Base-by-base conservation (phyloP, 2,329 filamentous ascomycete genomes). In the Tothia fuscella region DNA sequence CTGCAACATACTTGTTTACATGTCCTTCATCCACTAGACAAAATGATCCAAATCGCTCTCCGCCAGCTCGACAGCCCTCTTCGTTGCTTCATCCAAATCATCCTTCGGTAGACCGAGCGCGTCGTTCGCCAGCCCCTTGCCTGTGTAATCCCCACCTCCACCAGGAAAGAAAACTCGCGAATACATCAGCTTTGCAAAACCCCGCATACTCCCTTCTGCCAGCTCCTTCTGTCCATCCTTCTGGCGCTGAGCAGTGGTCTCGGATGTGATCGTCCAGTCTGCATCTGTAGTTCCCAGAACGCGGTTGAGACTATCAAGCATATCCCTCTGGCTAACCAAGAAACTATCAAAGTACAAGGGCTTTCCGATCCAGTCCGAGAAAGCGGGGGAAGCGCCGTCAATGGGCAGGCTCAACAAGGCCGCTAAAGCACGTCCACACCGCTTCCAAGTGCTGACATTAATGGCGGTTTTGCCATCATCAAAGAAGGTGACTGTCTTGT, bases 401-500 rank as follows among this genome's bases (percentile, higher is more conserved):
- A 54, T 49, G 0, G 51, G 50, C 20, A 64, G 46, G 9, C 52
- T 53, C 22, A 65, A 41, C 6, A 65, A 42, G 14, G 50, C 57
- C 2, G 73, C 73, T 10, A 78, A 62, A 0, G 72, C 74, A 48
- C 64, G 53, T 47, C 67, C 67, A 50, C 68, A 60, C 57, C 81
- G 77, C 5, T 60, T 49, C 66, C 72, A 76, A 0, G 80, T 82
- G 10, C 70, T 73, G 0, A 63, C 70, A 46, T 70, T 74, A 50
- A 80, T 71, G 41, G 58, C 66, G 2, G 63, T 67, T 16, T 64
- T 66, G 0, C 79, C 79, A 21, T 74, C 71, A 46, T 76, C 74
- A 44, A 64, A 73, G 20, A 62, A 52, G 1, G 49, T 53, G 1
- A 55, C 50, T 5, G 43, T 51, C 10, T 48, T 48, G 34, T 56